These are phyloP conservation scores for Phialophora tarda DNA, from an alignment of 2,329 filamentous ascomycete species.

Conservation along the genomic window DNA sequence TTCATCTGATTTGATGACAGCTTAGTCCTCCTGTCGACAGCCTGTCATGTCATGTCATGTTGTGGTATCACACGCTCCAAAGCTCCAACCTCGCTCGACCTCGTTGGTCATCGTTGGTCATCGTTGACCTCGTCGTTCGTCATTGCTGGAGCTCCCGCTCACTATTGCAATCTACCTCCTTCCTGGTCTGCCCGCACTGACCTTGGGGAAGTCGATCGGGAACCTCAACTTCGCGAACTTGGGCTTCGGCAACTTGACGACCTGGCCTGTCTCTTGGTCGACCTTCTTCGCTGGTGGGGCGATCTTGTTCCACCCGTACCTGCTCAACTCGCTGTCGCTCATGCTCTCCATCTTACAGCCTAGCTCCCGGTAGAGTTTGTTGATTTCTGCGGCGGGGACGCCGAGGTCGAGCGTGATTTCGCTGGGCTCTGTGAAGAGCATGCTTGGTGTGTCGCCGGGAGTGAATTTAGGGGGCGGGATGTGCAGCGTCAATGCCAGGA, in stretches of 20 bases:
- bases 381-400: slow-evolving; percentile 44
- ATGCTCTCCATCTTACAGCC: slow-evolving; percentile 53
- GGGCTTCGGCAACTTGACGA: slow-evolving; percentile 55
- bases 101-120: no score
- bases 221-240: slow-evolving; percentile 74
- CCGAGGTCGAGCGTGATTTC: slow-evolving; percentile 54
- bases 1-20: no score
- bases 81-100: not conserved
- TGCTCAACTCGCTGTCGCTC: slow-evolving; percentile 49
- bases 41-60: not conserved
- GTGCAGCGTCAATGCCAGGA: slow-evolving; percentile 54
- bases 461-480: slow-evolving; percentile 51
- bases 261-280: slow-evolving; percentile 72
- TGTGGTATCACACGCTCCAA: not conserved
- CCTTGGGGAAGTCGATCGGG: slow-evolving; percentile 81
- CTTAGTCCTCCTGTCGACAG: not conserved
- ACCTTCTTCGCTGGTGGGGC: slow-evolving; percentile 62
- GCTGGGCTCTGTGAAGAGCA: slow-evolving; percentile 48
- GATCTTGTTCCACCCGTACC: slow-evolving; percentile 46
- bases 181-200: slow-evolving; percentile 32
- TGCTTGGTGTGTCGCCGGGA: slow-evolving; percentile 47
- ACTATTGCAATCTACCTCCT: slow-evolving; percentile 2
- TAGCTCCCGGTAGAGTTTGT: slow-evolving; percentile 54
- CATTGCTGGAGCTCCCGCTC: not conserved
- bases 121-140: not conserved